These are phyloP conservation scores for Linanthus parryae DNA, from an alignment of 148 eudicot genomes.

Conservation along the genomic window DNA sequence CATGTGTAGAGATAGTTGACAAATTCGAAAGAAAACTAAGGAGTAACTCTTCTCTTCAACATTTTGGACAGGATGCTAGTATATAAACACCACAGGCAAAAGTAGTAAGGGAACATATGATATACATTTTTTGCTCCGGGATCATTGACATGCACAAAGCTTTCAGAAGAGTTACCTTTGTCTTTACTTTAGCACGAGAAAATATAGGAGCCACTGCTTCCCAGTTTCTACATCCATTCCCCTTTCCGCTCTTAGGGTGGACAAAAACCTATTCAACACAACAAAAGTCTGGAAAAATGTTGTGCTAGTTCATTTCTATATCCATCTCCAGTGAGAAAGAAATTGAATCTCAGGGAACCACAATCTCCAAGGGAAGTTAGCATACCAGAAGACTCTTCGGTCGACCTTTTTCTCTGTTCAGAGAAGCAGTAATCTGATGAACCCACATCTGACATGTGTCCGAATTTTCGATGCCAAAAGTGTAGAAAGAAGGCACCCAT, in stretches of 20 bases:
- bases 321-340: too few species aligned
- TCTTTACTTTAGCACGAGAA: slow-evolving; percentile 70
- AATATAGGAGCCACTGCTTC: slow-evolving; percentile 78
- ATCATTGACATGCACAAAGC: too few species aligned
- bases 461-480: slow-evolving; percentile 68
- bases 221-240: slow-evolving; percentile 67
- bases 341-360: too few species aligned
- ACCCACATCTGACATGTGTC: slow-evolving; percentile 54
- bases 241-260: slow-evolving; percentile 85
- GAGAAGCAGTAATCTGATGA: slow-evolving; percentile 37
- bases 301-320: slow-evolving; percentile 9
- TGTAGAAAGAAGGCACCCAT: slow-evolving; percentile 58
- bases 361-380: too few species aligned
- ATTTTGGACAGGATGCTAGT: too few species aligned
- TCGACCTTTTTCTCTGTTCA: slow-evolving; percentile 48
- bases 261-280: slow-evolving; percentile 70
- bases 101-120: too few species aligned
- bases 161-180: slow-evolving; percentile 48
- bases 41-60: too few species aligned
- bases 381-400: slow-evolving; percentile 89
- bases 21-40: too few species aligned
- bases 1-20: too few species aligned
- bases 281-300: slow-evolving; percentile 18
- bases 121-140: too few species aligned
- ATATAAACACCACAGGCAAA: too few species aligned